Base-by-base conservation (phyloP, 2,329 filamentous ascomycete species). In the Catunica adiposa region DNA sequence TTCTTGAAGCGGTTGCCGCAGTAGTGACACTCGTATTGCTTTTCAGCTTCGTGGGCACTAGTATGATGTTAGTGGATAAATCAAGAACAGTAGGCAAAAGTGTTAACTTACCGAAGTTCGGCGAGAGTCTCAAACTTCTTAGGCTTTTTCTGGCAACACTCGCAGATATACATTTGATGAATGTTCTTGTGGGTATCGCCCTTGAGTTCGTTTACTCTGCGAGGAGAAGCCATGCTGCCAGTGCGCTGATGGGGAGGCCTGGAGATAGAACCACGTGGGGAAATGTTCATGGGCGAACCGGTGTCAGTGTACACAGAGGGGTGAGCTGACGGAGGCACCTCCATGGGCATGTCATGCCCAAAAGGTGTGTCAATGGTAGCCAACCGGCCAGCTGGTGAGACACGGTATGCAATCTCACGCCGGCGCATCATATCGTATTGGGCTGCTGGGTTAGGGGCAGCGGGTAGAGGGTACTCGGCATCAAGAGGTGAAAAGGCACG, bases 1-100 rank as follows among this genome's bases (percentile, higher is more conserved):
- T 97, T 97, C 70, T 97, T 97, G 74, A 97, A 97, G 9, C 90
- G 82, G 66, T 96, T 96, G 44, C 85, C 85, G 67, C 90, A 97
- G 66, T 87, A 97, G 26, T 81, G 78, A 68, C 90, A 97, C 60
- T 86, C 86, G 67, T 96, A 97, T 69, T 97, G 90, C 69, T 97
- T 97, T 69, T 97, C 92, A 65, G 87, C 82, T 68, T 92, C 87
- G 67, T 97, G 90, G 47, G 83, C 73, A 61, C 90, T 96, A 64
- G 17, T 26, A 11, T 54, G 15, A 8, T 44, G n/a, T 44, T 44
- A 44, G 40, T 44, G 15, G 15, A 8, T 17, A 7, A 47, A 22
- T 8, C 25, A 34, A 31, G 23, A 3, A 56, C 37, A 54, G 25
- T 29, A 9, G 50, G 20, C 20, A 54, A 4, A 8, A 51, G 11